These are phyloP conservation scores for Salvia miltiorrhiza DNA, from an alignment of 257 asterid genomes.

Conservation along the genomic window DNA sequence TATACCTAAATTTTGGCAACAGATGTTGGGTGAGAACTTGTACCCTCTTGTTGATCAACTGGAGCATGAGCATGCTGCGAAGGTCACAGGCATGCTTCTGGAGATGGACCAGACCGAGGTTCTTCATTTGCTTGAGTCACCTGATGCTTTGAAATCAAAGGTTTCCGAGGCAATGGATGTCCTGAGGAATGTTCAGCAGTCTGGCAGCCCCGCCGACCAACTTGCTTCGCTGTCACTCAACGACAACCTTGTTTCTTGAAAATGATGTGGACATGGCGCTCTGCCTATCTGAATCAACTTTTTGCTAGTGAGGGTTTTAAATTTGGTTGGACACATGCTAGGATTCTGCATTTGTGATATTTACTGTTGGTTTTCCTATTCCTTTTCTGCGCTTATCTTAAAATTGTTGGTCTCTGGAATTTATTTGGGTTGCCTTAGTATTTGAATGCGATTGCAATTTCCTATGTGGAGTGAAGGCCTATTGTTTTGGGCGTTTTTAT, in stretches of 20 bases:
- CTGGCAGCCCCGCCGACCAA: constrained; percentile 45
- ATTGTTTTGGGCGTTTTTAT: not conserved
- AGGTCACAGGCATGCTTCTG: constrained; percentile 70
- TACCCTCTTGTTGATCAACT: constrained; percentile 66
- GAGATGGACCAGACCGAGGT: constrained; percentile 88
- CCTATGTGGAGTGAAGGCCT: too few relatives aligned
- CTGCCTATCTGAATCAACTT: constrained; percentile 17
- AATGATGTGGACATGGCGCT: not conserved
- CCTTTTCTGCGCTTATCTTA: not conserved
- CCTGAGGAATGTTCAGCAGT: constrained; percentile 47
- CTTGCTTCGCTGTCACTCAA: constrained; percentile 58
- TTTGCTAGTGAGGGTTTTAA: constrained; percentile 25
- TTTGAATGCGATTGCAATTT: not conserved
- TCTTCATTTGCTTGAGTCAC: constrained; percentile 68
- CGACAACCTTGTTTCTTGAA: constrained; percentile 55
- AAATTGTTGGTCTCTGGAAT: not conserved
- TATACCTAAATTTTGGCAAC: not conserved
- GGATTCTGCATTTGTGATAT: constrained; percentile 7
- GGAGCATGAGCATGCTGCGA: constrained; percentile 71
- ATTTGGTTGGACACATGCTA: constrained; percentile 8
- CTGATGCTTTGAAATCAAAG: constrained; percentile 66
- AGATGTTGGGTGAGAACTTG: constrained; percentile 71
- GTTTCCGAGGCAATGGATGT: constrained; percentile 74
- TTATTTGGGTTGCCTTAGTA: not conserved
- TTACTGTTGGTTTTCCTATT: not conserved